Percentiles rank a stretch among this genome's conserved stretches.
Conservation (phyloP, 2,329 filamentous ascomycete genomes). For the Massarina eburnea region DNA sequence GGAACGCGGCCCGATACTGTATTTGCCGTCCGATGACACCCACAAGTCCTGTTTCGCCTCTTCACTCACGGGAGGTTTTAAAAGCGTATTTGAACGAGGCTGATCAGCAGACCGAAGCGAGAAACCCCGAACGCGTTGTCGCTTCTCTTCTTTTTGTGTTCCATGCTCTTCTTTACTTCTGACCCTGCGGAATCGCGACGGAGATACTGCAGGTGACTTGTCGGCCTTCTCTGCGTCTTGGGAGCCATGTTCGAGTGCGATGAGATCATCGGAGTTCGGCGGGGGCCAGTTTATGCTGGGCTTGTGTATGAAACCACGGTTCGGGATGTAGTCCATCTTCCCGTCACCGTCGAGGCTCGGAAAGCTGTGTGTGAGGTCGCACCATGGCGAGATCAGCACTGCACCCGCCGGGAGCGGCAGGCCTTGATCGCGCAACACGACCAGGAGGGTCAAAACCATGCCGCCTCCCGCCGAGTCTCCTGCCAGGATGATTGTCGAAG, state of each 20-base stretch:
- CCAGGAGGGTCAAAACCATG: constrained; percentile 79
- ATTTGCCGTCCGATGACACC: constrained; percentile 39
- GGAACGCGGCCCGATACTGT: constrained; percentile 36
- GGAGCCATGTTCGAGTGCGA: constrained; percentile 55
- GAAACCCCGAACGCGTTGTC: constrained; percentile 39
- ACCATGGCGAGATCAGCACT: constrained; percentile 92
- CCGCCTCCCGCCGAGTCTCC: constrained; percentile 94
- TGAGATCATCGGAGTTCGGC: constrained; percentile 73
- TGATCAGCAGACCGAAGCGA: constrained; percentile 28
- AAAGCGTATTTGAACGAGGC: constrained; percentile 14
- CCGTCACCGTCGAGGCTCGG: constrained; percentile 78
- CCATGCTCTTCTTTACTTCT: constrained; percentile 26
- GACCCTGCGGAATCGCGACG: constrained; percentile 10
- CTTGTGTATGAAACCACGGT: constrained; percentile 84
- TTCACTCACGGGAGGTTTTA: constrained; percentile 8
- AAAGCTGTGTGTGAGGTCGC: constrained; percentile 92
- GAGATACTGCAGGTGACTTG: no score
- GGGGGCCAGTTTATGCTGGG: constrained; percentile 93
- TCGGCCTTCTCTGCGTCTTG: no score
- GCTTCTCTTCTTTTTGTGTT: constrained; percentile 37
- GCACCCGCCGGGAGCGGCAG: constrained; percentile 86
- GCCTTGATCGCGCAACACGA: constrained; percentile 78
- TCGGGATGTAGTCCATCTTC: constrained; percentile 83
- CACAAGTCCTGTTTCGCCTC: constrained; percentile 16
- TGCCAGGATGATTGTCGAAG: constrained; percentile 80